These are phyloP conservation scores for Mycosphaerella sp. DNA, from an alignment of 2,329 filamentous ascomycete genomes.

Conservation along the genomic window DNA sequence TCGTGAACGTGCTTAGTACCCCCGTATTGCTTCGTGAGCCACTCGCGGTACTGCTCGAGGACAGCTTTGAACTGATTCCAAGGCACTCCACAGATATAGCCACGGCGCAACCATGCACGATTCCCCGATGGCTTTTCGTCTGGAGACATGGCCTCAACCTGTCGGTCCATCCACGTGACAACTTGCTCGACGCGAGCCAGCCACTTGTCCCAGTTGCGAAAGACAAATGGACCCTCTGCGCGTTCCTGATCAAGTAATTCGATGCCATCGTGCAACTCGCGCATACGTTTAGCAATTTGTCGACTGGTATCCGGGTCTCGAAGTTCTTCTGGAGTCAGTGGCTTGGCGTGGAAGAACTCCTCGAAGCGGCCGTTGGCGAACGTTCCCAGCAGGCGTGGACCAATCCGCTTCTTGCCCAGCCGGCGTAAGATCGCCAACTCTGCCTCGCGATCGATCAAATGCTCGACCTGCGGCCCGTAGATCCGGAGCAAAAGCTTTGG, in stretches of 20 bases:
- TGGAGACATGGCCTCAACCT: slow-evolving; percentile 47
- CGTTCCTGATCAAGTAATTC: slow-evolving; percentile 75
- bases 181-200: slow-evolving; percentile 60
- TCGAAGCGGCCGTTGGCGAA: slow-evolving; percentile 95
- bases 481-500: slow-evolving; percentile 80
- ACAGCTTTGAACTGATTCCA: slow-evolving; percentile 71
- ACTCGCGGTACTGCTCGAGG: slow-evolving; percentile 69
- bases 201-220: slow-evolving; percentile 95
- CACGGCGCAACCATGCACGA: slow-evolving; percentile 60
- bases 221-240: slow-evolving; percentile 72
- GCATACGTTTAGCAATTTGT: slow-evolving; percentile 96
- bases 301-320: slow-evolving; percentile 75
- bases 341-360: slow-evolving; percentile 79
- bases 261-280: slow-evolving; percentile 89
- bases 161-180: slow-evolving; percentile 52
- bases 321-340: slow-evolving; percentile 69
- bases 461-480: slow-evolving; percentile 91
- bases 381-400: slow-evolving; percentile 80
- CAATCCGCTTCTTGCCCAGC: slow-evolving; percentile 85
- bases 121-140: slow-evolving; percentile 36
- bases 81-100: slow-evolving; percentile 76
- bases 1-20: slow-evolving; percentile 60
- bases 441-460: slow-evolving; percentile 87
- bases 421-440: slow-evolving; percentile 82
- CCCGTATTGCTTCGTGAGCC: slow-evolving; percentile 67